phyloP scores from a whole-genome alignment of 2,329 filamentous ascomycete genomes.

The Graphiopsis chlorocephala region DNA sequence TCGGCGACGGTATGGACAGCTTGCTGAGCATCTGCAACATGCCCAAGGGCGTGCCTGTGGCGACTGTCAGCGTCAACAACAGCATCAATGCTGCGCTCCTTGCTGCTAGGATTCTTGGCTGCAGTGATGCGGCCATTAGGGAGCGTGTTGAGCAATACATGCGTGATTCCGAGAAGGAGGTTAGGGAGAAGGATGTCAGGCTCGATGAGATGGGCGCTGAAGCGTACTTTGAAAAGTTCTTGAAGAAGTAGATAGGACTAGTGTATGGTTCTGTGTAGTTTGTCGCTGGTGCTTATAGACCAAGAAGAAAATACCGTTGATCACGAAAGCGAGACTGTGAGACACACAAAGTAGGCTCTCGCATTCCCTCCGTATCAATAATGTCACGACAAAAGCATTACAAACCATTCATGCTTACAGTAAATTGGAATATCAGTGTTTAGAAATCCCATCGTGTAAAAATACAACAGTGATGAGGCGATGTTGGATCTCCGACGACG shows the following conservation, averaged over 20 bases:
- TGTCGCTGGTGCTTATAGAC: background rate
- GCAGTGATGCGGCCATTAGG: conserved; percentile 54
- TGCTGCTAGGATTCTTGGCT: conserved; percentile 44
- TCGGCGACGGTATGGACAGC: conserved; percentile 50
- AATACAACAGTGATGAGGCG: background rate
- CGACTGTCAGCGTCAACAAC: conserved; percentile 47
- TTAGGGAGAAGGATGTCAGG: conserved; percentile 59
- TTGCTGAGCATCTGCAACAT: conserved; percentile 53
- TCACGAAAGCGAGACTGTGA: background rate
- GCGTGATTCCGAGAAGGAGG: conserved; percentile 60
- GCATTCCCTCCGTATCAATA: background rate
- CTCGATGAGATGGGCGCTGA: conserved; percentile 53
- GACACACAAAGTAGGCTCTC: background rate
- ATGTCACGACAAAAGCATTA: background rate
- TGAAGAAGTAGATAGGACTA: conserved; percentile 26
- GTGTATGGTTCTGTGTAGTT: background rate
- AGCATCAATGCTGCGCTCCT: conserved; percentile 47
- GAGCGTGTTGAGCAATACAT: conserved; percentile 61
- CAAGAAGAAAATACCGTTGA: background rate
- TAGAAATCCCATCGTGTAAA: background rate
- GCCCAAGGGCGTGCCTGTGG: conserved; percentile 46
- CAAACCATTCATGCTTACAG: background rate
- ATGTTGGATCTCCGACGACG: background rate
- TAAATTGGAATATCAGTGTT: background rate
- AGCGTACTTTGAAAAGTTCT: conserved; percentile 28